Base-by-base conservation (phyloP, 2,329 filamentous ascomycete genomes). In the Phaeophleospora eucalypticola region DNA sequence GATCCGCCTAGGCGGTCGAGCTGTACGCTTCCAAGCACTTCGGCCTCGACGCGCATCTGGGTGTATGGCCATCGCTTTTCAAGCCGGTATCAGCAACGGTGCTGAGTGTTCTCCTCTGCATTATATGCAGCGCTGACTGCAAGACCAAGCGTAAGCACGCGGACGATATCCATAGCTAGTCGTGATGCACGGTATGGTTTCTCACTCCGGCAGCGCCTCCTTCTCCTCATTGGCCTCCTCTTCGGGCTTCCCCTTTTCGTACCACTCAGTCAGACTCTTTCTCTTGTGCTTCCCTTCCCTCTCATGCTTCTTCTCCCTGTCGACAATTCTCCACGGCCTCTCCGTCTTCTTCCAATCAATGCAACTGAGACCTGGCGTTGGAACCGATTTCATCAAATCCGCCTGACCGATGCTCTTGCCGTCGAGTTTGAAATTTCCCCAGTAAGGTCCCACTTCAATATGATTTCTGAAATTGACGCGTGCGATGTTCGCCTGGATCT, bases 391-490 rank as follows among this genome's bases (percentile, higher is more conserved):
- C 15, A 51, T 59, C 46, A 75, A 49, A 51, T 73, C 70, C 45
- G 63, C 57, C 49, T 65, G 62, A 34, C 57, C 58, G 9, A 57
- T 43, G 33, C 51, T 57, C 41, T 62, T 60, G 16, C 36, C 51
- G 40, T 63, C 54, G 10, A 67, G 33, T 4, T 35, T 38, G 50
- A 64, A 68, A 14, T 38, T 33, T 14, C 65, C 65, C 38, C 65
- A 58, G 47, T 60, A 68, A 33, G 54, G 53, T 8, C 52, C 47
- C 2, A 60, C 55, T 48, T 71, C 64, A 47, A 74, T 61, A 24
- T 64, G 66, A 49, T 73, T 70, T 37, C 66, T 63, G 51, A 73
- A 71, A 15, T 70, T 58, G 27, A 58, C 60, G 32, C 61, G 65
- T 4, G 67, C 66, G 7, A 62, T 58, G 52, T 71, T 68, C 33